Evolutionary conservation across 73 alveolate species (phyloP).

Genomic region (Paramecium sonneborni): DNA sequence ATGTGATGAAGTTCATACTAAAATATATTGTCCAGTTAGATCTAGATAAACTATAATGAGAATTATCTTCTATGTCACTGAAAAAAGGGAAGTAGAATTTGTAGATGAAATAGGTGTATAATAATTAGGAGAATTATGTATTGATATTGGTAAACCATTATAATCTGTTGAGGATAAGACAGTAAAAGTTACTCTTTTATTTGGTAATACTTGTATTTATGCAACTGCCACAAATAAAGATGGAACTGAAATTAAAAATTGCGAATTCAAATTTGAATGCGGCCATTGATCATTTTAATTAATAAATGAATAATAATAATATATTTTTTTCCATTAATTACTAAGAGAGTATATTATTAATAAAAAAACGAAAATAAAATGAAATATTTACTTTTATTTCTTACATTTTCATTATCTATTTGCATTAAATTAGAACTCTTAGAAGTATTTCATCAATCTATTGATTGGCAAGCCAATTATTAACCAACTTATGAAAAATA

Average conservation of each 20-base stretch:
- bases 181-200: slow-evolving; percentile 95
- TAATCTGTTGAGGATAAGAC: slow-evolving; percentile 96
- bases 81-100: slow-evolving; percentile 88
- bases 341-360: neutral
- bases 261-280: slow-evolving; percentile 96
- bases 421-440: neutral
- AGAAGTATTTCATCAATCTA: slow-evolving; percentile 21
- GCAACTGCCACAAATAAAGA: slow-evolving; percentile 97
- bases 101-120: slow-evolving; percentile 95
- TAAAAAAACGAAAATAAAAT: neutral
- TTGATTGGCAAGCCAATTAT: neutral
- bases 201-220: slow-evolving; percentile 95
- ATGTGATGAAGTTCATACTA: slow-evolving; percentile 95
- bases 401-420: neutral
- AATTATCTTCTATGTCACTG: slow-evolving; percentile 95
- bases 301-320: neutral
- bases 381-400: neutral
- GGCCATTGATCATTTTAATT: slow-evolving; percentile 59
- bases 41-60: slow-evolving; percentile 97
- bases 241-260: slow-evolving; percentile 96
- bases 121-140: slow-evolving; percentile 94
- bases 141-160: slow-evolving; percentile 96
- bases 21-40: slow-evolving; percentile 98
- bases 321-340: neutral
- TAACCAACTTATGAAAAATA: slow-evolving; percentile 34